Base-by-base conservation (phyloP, 2,329 filamentous ascomycete genomes). In the Curvularia sp. region DNA sequence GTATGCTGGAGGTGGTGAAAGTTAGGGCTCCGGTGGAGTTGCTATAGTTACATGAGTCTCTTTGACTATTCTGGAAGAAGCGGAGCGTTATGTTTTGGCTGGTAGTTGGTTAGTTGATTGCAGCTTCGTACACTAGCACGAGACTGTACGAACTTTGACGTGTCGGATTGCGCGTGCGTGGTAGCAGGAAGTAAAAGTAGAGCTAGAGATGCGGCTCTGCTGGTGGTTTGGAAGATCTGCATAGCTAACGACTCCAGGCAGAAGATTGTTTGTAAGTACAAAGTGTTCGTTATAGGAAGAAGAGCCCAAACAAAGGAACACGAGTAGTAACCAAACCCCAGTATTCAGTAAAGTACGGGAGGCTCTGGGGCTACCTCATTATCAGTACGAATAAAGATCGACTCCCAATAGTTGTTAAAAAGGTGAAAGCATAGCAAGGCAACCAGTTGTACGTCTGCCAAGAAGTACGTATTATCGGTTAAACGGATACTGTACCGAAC, bases 71-170 rank as follows among this genome's bases (percentile, higher is more conserved):
- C 9, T 43, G 39, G 39, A 53, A 53, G 27, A 53, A 45, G 2
- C 28, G 49, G 2, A 53, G 15, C 3, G 49, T 53, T 18, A 53
- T 30, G 28, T 53, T 53, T 21, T 34, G 38, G 10, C 49, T 53
- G 21, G 18, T 12, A 10, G 13, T 6, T 23, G 28, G 49, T 53
- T 15, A 53, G 39, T 32, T 18, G 19, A 18, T 7, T 43, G 28
- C 3, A 9, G 25, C 13, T 21, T 39, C 6, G n/a, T 27, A 15
- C 8, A n/a, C 12, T 18, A 9, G 5, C 8, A 8, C 10, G 9
- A 5, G 15, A 30, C 12, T 18, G 15, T 25, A 45, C 49, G 19
- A 15, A 45, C 39, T 51, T 42, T 2, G 43, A 12, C 0, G n/a
- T 13, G 4, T 18, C 5, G 43, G 43, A 47, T 21, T 47, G 27